Evolutionary conservation across 345 rosid genomes (phyloP).

Genomic region (Boechera stricta): DNA sequence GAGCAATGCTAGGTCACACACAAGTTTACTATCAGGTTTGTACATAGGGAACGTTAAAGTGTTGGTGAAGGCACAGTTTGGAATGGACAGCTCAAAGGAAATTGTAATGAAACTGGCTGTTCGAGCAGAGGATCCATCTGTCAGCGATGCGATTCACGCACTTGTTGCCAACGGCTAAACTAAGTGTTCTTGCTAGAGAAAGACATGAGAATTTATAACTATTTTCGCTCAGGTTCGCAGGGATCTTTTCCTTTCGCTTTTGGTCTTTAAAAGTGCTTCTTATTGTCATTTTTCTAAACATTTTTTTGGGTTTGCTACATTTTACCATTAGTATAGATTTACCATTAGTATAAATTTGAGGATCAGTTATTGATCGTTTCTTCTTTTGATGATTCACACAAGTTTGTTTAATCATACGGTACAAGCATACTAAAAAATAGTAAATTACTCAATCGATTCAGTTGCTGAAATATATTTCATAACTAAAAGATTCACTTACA

Average conservation of each 20-base stretch:
- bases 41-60: constrained; percentile 79
- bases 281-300: background rate
- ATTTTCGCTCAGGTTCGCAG: background rate
- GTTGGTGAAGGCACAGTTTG: constrained; percentile 75
- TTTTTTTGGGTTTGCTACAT: background rate
- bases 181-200: background rate
- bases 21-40: constrained; percentile 76
- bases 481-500: background rate
- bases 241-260: background rate
- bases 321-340: background rate
- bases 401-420: background rate
- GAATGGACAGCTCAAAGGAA: constrained; percentile 73
- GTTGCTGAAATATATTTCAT: background rate
- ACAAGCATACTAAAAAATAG: too few species aligned
- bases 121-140: constrained; percentile 67
- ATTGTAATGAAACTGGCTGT: constrained; percentile 86
- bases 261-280: background rate
- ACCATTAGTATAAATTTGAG: constrained; percentile 8
- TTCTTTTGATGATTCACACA: background rate
- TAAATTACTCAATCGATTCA: background rate
- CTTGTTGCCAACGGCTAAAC: constrained; percentile 72
- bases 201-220: background rate
- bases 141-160: constrained; percentile 77
- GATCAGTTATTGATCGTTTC: background rate
- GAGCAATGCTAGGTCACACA: constrained; percentile 84